A percentile compares a stretch with the other conserved stretches of the same genome.
These are phyloP conservation scores for Pythium dissimile DNA, from an alignment of 352 stramenopile genomes.

Conservation along the genomic window DNA sequence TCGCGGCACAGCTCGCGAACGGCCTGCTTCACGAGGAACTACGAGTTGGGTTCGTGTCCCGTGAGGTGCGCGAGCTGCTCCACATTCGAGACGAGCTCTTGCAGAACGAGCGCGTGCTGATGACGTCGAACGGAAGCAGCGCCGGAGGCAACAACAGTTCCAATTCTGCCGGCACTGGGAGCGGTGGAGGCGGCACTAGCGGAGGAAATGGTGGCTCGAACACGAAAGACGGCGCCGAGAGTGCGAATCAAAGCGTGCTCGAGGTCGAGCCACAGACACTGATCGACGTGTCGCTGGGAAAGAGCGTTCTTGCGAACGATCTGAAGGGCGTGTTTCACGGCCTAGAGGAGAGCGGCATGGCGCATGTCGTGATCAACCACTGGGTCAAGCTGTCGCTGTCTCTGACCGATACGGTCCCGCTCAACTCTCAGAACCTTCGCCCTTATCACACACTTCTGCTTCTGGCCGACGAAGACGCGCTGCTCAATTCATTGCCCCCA, in stretches of 20 bases:
- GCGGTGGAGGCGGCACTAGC: background rate
- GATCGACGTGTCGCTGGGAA: slow-evolving; percentile 73
- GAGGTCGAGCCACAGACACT: slow-evolving; percentile 80
- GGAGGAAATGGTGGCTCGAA: slow-evolving; percentile 2
- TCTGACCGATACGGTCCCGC: slow-evolving; percentile 55
- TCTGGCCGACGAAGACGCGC: slow-evolving; percentile 56
- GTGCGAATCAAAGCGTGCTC: slow-evolving; percentile 19
- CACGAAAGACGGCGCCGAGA: slow-evolving; percentile 23
- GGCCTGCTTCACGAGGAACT: slow-evolving; percentile 82
- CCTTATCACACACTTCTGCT: slow-evolving; percentile 85
- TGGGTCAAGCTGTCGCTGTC: slow-evolving; percentile 87
- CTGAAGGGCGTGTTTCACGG: slow-evolving; percentile 84
- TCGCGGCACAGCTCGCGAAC: slow-evolving; percentile 74
- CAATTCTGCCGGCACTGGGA: background rate
- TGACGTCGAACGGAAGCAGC: slow-evolving; percentile 9
- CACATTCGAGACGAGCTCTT: slow-evolving; percentile 76
- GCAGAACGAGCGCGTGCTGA: slow-evolving; percentile 51
- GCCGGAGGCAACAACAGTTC: slow-evolving; percentile 23
- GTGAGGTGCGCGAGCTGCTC: slow-evolving; percentile 70
- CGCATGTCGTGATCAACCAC: slow-evolving; percentile 80
- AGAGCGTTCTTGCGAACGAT: slow-evolving; percentile 82
- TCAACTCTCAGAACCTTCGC: slow-evolving; percentile 59
- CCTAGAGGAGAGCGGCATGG: slow-evolving; percentile 63
- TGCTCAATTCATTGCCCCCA: slow-evolving; percentile 58
- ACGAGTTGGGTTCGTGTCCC: slow-evolving; percentile 73